Percentiles rank a stretch among this genome's conserved stretches.
Evolutionary conservation across 1,139 yeast genomes (phyloP).

Genomic region (Eremothecium coryli): DNA sequence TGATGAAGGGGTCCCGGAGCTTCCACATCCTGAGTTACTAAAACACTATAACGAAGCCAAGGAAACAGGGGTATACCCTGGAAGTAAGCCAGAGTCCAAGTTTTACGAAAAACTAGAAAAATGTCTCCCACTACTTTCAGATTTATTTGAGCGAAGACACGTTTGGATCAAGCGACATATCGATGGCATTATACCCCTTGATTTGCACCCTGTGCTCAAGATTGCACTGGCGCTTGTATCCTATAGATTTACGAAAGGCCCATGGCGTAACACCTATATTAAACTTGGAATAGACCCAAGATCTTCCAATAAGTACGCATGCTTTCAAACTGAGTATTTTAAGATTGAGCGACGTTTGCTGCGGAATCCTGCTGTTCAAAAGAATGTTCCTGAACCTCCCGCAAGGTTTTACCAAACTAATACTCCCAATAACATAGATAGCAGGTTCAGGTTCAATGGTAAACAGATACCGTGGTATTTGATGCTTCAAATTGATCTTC

Average conservation of each 20-base stretch:
- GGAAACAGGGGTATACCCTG: conserved; percentile 23
- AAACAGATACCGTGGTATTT: conserved; percentile 55
- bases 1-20: conserved; percentile 34
- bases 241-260: conserved; percentile 77
- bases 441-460: conserved; percentile 65
- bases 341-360: conserved; percentile 30
- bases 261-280: conserved; percentile 89
- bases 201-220: conserved; percentile 46
- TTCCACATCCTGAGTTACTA: conserved; percentile 37
- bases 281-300: conserved; percentile 74
- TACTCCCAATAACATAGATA: conserved; percentile 27
- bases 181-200: conserved; percentile 46
- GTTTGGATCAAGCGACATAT: conserved; percentile 80
- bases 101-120: conserved; percentile 33
- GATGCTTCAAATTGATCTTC: conserved; percentile 74
- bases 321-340: conserved; percentile 80
- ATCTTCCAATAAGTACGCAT: conserved; percentile 43
- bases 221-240: conserved; percentile 79
- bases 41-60: conserved; percentile 31
- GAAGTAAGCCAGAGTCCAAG: conserved; percentile 30
- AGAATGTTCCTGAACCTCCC: conserved; percentile 31
- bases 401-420: conserved; percentile 29
- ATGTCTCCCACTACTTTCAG: conserved; percentile 41
- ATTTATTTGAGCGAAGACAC: conserved; percentile 61
- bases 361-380: conserved; percentile 35